These are phyloP conservation scores for Ophioceras dolichostomum DNA, from an alignment of 2,329 filamentous ascomycete species.

Conservation along the genomic window DNA sequence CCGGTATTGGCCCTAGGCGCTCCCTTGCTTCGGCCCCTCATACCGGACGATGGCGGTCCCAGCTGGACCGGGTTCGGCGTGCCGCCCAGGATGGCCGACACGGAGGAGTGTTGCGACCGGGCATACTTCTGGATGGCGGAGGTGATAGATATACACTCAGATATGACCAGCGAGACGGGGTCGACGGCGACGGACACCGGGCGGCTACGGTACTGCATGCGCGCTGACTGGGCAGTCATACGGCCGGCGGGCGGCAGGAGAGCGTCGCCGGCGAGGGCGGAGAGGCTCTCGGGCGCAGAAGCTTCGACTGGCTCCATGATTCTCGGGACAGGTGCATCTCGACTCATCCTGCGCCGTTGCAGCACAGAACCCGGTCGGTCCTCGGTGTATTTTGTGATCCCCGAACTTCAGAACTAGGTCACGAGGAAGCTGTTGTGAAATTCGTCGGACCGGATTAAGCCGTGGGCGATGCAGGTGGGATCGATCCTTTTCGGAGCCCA, in stretches of 20 bases:
- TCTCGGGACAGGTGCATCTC: conserved; percentile 18
- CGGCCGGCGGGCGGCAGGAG: conserved; percentile 8
- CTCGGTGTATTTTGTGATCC: too few species aligned
- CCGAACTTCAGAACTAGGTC: too few species aligned
- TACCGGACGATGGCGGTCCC: conserved; percentile 22
- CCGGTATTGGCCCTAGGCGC: not conserved
- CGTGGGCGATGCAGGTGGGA: too few species aligned
- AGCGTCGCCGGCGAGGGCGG: conserved; percentile 4
- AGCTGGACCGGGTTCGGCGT: conserved; percentile 46
- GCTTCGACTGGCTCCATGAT: conserved; percentile 12
- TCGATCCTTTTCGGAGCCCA: too few species aligned
- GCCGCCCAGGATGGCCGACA: conserved; percentile 87
- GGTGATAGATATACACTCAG: conserved; percentile 97
- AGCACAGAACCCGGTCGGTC: too few species aligned
- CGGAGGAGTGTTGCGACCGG: conserved; percentile 89
- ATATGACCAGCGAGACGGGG: conserved; percentile 85
- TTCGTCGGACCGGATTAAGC: too few species aligned
- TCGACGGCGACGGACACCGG: conserved; percentile 74
- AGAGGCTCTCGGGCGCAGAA: too few species aligned
- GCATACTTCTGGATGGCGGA: conserved; percentile 97
- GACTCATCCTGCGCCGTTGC: conserved; percentile 17
- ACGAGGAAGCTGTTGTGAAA: too few species aligned
- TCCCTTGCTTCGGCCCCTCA: conserved; percentile 4
- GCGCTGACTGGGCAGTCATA: conserved; percentile 19
- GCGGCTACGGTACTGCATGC: conserved; percentile 47